Conservation (phyloP, 2,329 filamentous ascomycete species). For the Arthrobotrys iridis region DNA sequence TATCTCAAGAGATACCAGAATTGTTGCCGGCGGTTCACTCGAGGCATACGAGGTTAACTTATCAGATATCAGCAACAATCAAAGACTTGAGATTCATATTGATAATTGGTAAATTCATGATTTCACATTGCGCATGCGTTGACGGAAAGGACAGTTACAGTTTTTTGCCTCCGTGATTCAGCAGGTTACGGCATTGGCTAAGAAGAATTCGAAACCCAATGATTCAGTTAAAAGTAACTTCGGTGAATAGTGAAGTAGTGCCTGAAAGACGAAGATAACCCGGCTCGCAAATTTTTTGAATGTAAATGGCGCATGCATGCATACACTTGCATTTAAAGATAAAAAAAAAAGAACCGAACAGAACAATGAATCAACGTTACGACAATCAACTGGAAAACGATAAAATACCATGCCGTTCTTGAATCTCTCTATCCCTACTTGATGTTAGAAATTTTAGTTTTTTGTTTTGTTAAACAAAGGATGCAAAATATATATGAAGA, state of each 20-base stretch:
- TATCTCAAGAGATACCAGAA: not conserved
- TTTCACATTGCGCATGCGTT: no score
- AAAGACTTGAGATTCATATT: no score
- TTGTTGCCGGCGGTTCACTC: no score
- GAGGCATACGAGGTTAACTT: no score
- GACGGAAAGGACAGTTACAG: constrained; percentile 27
- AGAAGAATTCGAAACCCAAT: not conserved
- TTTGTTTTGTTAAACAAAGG: not conserved
- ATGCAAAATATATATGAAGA: constrained; percentile 24
- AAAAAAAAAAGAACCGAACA: constrained; percentile 6
- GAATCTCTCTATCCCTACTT: constrained; percentile 45
- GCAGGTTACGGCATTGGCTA: not conserved
- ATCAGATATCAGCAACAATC: no score
- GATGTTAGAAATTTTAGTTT: constrained; percentile 22
- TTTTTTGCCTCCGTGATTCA: not conserved
- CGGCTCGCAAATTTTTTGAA: constrained; percentile 49
- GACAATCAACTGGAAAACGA: constrained; percentile 1
- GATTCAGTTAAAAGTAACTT: not conserved
- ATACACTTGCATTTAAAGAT: constrained; percentile 3
- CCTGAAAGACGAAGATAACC: constrained; percentile 41
- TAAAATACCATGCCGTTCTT: constrained; percentile 46
- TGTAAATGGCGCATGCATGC: constrained; percentile 15
- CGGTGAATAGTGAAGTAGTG: constrained; percentile 2
- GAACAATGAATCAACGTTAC: not conserved
- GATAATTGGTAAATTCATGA: no score